phyloP scores from a whole-genome alignment of 805 yeast genomes.

The Jamesozyma lodderae region DNA sequence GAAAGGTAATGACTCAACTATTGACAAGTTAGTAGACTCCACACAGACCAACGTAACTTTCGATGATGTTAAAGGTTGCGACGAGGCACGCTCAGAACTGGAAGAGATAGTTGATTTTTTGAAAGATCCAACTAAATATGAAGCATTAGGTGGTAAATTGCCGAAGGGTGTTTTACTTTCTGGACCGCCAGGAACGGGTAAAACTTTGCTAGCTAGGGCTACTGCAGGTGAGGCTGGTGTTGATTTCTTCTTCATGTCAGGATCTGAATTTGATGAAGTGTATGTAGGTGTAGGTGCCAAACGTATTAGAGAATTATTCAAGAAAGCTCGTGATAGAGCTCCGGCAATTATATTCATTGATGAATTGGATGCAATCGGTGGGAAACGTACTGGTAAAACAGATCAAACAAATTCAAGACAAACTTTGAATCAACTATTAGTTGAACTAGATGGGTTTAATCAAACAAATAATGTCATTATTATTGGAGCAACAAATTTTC shows the following conservation, averaged over 20 bases:
- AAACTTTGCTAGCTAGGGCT: slow-evolving; percentile 90
- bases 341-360: slow-evolving; percentile 97
- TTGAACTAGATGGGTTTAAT: slow-evolving; percentile 90
- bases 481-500: slow-evolving; percentile 97
- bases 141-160: slow-evolving; percentile 92
- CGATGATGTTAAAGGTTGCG: slow-evolving; percentile 92
- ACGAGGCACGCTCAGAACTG: slow-evolving; percentile 93
- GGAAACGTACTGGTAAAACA: slow-evolving; percentile 90
- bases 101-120: slow-evolving; percentile 95
- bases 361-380: slow-evolving; percentile 97
- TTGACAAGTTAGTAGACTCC: slow-evolving; percentile 73
- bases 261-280: slow-evolving; percentile 94
- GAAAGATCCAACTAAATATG: slow-evolving; percentile 91
- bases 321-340: slow-evolving; percentile 87
- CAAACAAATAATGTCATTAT: slow-evolving; percentile 89
- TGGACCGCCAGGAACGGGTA: slow-evolving; percentile 99
- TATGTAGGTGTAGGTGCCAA: slow-evolving; percentile 99
- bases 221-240: slow-evolving; percentile 99
- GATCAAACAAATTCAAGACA: slow-evolving; percentile 98
- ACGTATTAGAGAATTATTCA: slow-evolving; percentile 86
- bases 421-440: slow-evolving; percentile 89
- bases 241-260: slow-evolving; percentile 96
- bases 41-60: slow-evolving; percentile 78
- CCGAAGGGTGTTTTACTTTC: slow-evolving; percentile 95
- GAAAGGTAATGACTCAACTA: slow-evolving; percentile 52